Percentiles rank a stretch among this genome's conserved stretches.
Evolutionary conservation across 768 basidiomycete species (phyloP).

Genomic region (Pseudohyphozyma bogoriensis): DNA sequence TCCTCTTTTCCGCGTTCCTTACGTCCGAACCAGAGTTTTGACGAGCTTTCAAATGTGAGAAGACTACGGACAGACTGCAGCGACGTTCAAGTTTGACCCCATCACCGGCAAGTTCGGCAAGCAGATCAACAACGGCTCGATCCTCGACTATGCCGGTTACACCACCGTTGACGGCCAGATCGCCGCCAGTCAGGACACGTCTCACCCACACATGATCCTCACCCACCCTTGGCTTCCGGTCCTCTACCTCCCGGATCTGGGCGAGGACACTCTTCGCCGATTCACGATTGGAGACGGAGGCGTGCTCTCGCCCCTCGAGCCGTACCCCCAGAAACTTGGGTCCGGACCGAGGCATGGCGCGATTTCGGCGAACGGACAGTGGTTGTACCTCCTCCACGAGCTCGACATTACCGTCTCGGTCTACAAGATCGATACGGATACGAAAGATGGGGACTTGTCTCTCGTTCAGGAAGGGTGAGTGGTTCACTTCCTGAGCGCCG

Average conservation of each 20-base stretch:
- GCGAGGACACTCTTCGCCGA: neutral
- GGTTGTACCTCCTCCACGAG: slow-evolving; percentile 1
- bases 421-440: neutral
- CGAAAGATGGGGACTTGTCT: neutral
- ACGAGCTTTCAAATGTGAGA: too few species aligned
- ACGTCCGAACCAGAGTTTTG: too few species aligned
- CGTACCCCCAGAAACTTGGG: neutral
- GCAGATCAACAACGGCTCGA: neutral
- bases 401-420: neutral
- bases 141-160: neutral
- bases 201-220: slow-evolving; percentile 1
- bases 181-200: neutral
- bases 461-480: neutral
- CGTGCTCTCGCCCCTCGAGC: neutral
- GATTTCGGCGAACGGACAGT: neutral
- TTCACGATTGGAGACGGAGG: slow-evolving; percentile 1
- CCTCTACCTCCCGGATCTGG: slow-evolving; percentile 1
- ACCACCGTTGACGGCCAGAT: neutral
- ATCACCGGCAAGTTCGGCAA: slow-evolving; percentile 3
- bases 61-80: neutral
- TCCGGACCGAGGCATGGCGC: slow-evolving; percentile 1
- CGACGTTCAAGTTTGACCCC: neutral
- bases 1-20: too few species aligned
- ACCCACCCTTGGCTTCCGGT: slow-evolving; percentile 1
- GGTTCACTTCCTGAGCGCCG: too few species aligned